Conservation (phyloP, 306 rosid genomes). For the Casuarina cunninghamiana region DNA sequence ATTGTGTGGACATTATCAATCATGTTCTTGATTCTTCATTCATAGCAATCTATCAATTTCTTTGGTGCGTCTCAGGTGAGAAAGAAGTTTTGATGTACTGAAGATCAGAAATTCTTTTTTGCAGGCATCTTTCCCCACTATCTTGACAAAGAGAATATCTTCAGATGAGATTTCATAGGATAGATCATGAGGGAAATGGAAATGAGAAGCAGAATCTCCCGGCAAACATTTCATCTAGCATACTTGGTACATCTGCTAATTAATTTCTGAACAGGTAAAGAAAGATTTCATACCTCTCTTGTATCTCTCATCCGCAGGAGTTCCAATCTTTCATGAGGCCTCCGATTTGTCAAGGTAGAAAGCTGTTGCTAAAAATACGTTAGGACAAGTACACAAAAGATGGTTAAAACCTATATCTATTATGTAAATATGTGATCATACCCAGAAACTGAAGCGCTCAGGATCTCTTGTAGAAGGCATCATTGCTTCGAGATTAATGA, state of each 20-base stretch:
- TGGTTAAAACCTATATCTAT: constrained; percentile 4
- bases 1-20: background rate
- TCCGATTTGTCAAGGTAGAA: constrained; percentile 67
- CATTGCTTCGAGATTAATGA: constrained; percentile 69
- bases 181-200: background rate
- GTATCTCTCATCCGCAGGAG: constrained; percentile 77
- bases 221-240: background rate
- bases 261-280: background rate
- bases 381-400: constrained; percentile 19
- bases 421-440: constrained; percentile 25
- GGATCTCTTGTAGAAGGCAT: constrained; percentile 81
- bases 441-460: constrained; percentile 96
- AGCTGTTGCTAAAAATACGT: constrained; percentile 52
- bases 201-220: background rate
- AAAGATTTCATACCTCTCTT: constrained; percentile 59
- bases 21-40: background rate
- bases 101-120: background rate
- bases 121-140: constrained; percentile 3
- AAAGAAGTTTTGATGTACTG: background rate
- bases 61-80: background rate
- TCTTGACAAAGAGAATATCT: background rate
- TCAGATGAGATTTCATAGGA: background rate
- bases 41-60: background rate
- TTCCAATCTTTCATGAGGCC: constrained; percentile 83
- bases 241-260: background rate